Evolutionary conservation across 352 stramenopile species (phyloP).

Genomic region (Albugo laibachii): DNA sequence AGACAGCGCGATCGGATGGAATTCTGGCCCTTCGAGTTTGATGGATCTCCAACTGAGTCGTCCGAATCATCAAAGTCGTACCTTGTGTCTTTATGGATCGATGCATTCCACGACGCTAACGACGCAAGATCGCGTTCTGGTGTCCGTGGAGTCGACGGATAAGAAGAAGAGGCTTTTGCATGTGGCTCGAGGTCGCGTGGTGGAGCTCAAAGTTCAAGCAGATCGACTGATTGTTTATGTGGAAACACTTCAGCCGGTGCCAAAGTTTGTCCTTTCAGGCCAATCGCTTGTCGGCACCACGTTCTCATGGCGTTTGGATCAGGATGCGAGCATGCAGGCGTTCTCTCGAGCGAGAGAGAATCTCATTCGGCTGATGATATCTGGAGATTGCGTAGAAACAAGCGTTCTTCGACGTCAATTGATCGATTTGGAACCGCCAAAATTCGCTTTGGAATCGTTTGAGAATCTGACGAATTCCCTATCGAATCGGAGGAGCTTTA

Average conservation of each 20-base stretch:
- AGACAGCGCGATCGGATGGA: slow-evolving; percentile 4
- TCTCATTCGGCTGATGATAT: slow-evolving; percentile 43
- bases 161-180: slow-evolving; percentile 42
- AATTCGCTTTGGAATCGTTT: no score
- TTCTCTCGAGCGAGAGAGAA: slow-evolving; percentile 57
- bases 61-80: no score
- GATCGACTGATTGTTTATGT: slow-evolving; percentile 15
- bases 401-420: slow-evolving; percentile 33
- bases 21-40: no score
- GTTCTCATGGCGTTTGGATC: slow-evolving; percentile 60
- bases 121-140: slow-evolving; percentile 36
- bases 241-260: slow-evolving; percentile 34
- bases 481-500: not conserved
- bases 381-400: slow-evolving; percentile 2
- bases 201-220: slow-evolving; percentile 16
- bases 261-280: slow-evolving; percentile 28
- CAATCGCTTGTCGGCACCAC: slow-evolving; percentile 32
- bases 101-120: no score
- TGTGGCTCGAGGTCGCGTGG: slow-evolving; percentile 26
- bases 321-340: slow-evolving; percentile 43
- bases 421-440: slow-evolving; percentile 9
- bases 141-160: slow-evolving; percentile 51
- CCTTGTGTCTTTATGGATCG: no score
- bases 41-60: no score
- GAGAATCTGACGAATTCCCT: no score